These are phyloP conservation scores for Gymnopilus dilepis DNA, from an alignment of 768 basidiomycete genomes.

Conservation along the genomic window DNA sequence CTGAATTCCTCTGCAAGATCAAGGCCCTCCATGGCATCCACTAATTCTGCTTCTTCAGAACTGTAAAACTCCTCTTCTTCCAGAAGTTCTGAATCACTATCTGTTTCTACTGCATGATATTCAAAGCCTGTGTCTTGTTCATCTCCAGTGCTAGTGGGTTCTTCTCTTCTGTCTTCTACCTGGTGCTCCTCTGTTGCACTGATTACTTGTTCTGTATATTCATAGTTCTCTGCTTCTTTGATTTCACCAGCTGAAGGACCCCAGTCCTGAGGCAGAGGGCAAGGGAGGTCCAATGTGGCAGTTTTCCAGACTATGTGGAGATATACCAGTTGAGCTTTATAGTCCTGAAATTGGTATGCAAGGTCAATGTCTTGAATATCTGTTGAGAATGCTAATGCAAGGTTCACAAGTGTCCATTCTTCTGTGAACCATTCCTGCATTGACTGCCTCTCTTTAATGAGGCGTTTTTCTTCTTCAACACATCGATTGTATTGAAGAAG, in stretches of 20 bases:
- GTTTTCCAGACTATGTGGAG: neutral
- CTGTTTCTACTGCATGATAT: no score
- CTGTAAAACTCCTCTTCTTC: neutral
- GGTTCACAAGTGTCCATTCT: neutral
- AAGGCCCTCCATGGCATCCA: neutral
- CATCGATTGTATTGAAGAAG: conserved; percentile 33
- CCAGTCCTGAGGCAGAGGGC: neutral
- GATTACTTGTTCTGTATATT: neutral
- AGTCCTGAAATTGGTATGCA: neutral
- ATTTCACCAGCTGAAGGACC: neutral
- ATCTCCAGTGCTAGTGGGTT: no score
- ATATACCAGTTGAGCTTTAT: neutral
- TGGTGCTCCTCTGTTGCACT: neutral
- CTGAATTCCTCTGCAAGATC: no score
- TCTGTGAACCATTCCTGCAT: no score
- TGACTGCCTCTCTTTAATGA: no score
- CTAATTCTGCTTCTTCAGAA: neutral
- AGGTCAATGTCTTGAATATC: neutral
- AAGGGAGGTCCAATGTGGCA: neutral
- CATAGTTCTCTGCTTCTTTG: neutral
- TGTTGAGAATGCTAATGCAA: neutral
- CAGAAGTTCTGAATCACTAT: neutral
- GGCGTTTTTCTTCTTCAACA: conserved; percentile 29
- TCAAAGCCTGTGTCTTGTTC: no score
- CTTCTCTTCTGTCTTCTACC: no score